These are phyloP conservation scores for Ceriops tagal DNA, from an alignment of 345 rosid species.

Conservation along the genomic window DNA sequence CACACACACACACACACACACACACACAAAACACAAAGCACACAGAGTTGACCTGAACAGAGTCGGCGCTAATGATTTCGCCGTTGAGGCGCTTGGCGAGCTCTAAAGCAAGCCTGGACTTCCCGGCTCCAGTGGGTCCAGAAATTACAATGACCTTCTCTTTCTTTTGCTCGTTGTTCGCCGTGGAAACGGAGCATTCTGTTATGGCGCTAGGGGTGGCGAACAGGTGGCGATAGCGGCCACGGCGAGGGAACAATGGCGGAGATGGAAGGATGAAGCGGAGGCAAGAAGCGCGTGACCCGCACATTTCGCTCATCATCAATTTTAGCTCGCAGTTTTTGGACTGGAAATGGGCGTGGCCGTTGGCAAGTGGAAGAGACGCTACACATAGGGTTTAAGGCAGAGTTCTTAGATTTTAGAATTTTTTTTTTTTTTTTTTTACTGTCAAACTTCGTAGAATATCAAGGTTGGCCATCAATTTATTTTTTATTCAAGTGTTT, in stretches of 20 bases:
- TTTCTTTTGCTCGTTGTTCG: constrained; percentile 46
- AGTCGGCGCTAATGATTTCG: constrained; percentile 95
- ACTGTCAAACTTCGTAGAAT: too few relatives aligned
- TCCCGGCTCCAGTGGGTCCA: constrained; percentile 92
- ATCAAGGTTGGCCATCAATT: too few relatives aligned
- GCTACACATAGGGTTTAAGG: too few relatives aligned
- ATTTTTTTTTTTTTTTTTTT: too few relatives aligned
- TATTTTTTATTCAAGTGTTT: too few relatives aligned
- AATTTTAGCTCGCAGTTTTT: constrained; percentile 13
- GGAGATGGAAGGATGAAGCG: constrained; percentile 29
- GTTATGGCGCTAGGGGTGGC: constrained; percentile 26
- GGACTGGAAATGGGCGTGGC: too few relatives aligned
- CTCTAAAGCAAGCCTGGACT: constrained; percentile 79
- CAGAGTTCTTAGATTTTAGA: too few relatives aligned
- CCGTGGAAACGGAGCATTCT: constrained; percentile 31
- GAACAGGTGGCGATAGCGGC: constrained; percentile 31
- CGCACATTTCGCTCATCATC: constrained; percentile 39
- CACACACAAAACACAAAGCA: background rate
- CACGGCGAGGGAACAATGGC: constrained; percentile 20
- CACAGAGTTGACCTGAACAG: constrained; percentile 61
- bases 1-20: too few relatives aligned
- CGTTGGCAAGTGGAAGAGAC: too few relatives aligned
- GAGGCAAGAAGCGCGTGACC: constrained; percentile 43
- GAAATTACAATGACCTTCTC: constrained; percentile 78
- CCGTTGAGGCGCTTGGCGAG: constrained; percentile 88